These are phyloP conservation scores for Populus hybrid DNA, from an alignment of 441 rosid genomes.

Conservation along the genomic window DNA sequence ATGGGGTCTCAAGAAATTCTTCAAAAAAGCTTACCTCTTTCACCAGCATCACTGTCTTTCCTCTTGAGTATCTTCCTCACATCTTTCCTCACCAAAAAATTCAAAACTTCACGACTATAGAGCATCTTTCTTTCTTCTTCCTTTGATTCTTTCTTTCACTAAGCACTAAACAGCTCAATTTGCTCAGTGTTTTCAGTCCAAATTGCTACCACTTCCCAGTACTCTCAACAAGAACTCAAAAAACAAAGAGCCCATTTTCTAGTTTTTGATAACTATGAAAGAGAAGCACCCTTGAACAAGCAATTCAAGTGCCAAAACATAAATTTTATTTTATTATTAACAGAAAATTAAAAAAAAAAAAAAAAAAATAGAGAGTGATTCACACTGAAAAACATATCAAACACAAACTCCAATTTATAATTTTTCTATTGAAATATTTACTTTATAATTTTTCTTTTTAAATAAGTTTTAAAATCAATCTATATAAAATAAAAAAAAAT, in stretches of 20 bases:
- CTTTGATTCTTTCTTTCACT: neutral
- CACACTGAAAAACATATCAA: neutral
- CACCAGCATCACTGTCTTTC: constrained; percentile 85
- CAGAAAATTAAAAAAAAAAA: no score
- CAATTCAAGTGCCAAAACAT: neutral
- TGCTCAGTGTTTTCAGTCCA: neutral
- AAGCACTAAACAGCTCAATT: neutral
- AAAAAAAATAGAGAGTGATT: neutral
- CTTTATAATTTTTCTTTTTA: no score
- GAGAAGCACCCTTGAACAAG: neutral
- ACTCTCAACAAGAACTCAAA: neutral
- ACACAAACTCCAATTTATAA: neutral
- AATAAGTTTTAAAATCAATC: no score
- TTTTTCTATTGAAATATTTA: no score
- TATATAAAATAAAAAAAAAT: no score
- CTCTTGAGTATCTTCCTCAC: constrained; percentile 78
- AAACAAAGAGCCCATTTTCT: neutral
- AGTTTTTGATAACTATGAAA: neutral
- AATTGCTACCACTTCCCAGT: neutral
- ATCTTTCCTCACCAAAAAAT: constrained; percentile 56
- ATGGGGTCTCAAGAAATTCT: neutral
- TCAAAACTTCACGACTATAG: constrained; percentile 42
- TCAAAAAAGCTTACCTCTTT: constrained; percentile 38
- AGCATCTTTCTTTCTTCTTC: constrained; percentile 10
- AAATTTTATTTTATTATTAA: no score